Evolutionary conservation across 192 early-diverging fungal genomes (phyloP), one percentile per base, ranked within the genome.

Genomic region (Dissophora globulifera): DNA sequence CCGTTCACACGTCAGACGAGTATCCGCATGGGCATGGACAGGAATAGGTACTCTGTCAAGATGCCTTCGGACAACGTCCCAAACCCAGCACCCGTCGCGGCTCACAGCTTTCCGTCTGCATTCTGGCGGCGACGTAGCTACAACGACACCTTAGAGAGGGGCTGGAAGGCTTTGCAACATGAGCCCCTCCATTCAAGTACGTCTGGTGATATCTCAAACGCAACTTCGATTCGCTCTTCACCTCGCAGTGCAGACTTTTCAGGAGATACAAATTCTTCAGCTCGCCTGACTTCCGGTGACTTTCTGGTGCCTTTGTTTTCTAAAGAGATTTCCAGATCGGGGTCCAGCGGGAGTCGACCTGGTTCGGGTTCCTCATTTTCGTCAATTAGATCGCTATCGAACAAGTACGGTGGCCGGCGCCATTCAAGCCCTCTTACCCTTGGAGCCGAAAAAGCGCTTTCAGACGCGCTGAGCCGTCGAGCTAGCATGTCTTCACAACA

Each of bases 401-500:
- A 20, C 2, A 20, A 25, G 22, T 26, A 29, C 8, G 30, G 10
- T 2, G 46, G 46, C 25, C 22, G 72, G 13, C 49, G 72, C 0
- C 72, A 76, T 22, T 76, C 72, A 13, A 67, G 72, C 50, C 72
- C 72, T 8, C 62, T 76, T 58, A 64, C 30, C 4, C n/a, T 47
- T 6, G 52, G 63, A 2, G 35, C 45, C 16, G 72, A 76, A 10
- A 61, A 10, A 2, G 23, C 38, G 8, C 38, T 76, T 16, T 1
- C 50, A 0, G 63, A 76, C 3, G 58, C 58, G 0, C 27, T 67
- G 22, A 35, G 50, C 20, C 49, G 49, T 33, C 41, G 61, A 19
- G 27, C 30, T 11, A 74, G 69, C 9, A 32, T 38, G 4, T 45
- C 71, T 3, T 75, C 40, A n/a, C 62, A 52, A 33, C 58, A 67